Conservation (phyloP, 2,329 filamentous ascomycete species). For the Drechslerella coelobrocha region DNA sequence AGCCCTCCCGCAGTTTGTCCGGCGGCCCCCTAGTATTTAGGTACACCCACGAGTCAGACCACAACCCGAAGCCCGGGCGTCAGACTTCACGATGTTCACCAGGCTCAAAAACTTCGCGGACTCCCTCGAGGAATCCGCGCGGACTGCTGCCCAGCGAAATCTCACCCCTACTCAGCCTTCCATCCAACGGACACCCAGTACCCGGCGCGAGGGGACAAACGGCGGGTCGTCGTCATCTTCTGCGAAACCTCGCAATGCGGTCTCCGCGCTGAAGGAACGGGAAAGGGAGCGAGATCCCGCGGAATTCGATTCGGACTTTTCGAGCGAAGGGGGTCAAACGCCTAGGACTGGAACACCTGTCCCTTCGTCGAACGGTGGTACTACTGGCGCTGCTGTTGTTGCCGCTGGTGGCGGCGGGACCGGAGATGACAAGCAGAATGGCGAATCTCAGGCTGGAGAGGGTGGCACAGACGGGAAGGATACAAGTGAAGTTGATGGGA, state of each 20-base stretch:
- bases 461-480: constrained; percentile 44
- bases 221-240: constrained; percentile 22
- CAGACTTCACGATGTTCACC: constrained; percentile 26
- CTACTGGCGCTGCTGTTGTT: not conserved
- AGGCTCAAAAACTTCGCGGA: constrained; percentile 47
- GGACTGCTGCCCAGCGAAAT: constrained; percentile 37
- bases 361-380: constrained; percentile 18
- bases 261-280: constrained; percentile 35
- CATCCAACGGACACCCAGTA: constrained; percentile 35
- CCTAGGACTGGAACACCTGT: constrained; percentile 41
- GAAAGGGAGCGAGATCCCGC: constrained; percentile 45
- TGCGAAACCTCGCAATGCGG: constrained; percentile 38
- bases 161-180: constrained; percentile 28
- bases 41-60: not conserved
- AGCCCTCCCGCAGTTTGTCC: not conserved
- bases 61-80: not conserved
- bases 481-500: constrained; percentile 10
- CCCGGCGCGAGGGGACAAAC: constrained; percentile 28
- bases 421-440: constrained; percentile 42
- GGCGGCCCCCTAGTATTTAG: not conserved
- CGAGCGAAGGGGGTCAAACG: constrained; percentile 33
- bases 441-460: constrained; percentile 29
- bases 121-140: constrained; percentile 50
- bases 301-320: constrained; percentile 49
- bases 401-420: constrained; percentile 17